phyloP scores from a whole-genome alignment of 208 protist genomes.

The Leishmania mexicana region DNA sequence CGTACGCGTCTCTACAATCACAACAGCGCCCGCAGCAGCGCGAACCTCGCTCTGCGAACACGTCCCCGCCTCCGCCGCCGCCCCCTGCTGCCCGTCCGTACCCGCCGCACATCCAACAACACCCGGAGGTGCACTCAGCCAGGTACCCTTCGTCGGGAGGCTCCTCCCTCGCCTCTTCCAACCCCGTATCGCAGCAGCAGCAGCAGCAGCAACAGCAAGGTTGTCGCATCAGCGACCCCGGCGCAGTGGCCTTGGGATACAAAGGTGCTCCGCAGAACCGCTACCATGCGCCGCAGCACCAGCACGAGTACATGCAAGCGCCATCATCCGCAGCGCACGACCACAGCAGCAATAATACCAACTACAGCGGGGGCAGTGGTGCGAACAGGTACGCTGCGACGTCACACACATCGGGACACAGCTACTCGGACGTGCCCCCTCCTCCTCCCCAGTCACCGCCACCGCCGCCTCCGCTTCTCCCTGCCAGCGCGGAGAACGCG shows the following conservation, averaged over 20 bases:
- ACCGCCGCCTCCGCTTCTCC: slow-evolving; percentile 11
- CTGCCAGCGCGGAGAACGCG: background rate
- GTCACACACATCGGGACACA: background rate
- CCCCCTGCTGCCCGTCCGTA: background rate
- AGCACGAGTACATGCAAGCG: slow-evolving; percentile 1
- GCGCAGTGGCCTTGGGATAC: background rate
- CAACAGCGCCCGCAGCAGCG: slow-evolving; percentile 13
- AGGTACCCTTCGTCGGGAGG: background rate
- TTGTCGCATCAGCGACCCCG: background rate
- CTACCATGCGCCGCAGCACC: background rate
- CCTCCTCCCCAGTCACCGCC: slow-evolving; percentile 11
- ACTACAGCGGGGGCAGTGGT: background rate
- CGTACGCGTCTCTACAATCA: background rate
- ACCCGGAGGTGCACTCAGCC: background rate
- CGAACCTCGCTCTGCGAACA: background rate
- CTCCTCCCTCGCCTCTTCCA: background rate
- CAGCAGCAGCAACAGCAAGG: slow-evolving; percentile 5
- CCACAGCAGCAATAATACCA: background rate
- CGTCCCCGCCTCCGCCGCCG: background rate
- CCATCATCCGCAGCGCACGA: background rate
- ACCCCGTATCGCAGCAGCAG: background rate
- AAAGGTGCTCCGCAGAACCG: slow-evolving; percentile 5
- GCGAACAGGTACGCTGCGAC: background rate
- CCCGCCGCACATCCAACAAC: background rate
- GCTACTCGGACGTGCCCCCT: background rate